Conservation (phyloP, 2,329 filamentous ascomycete genomes). For the Ophiostoma sp. region DNA sequence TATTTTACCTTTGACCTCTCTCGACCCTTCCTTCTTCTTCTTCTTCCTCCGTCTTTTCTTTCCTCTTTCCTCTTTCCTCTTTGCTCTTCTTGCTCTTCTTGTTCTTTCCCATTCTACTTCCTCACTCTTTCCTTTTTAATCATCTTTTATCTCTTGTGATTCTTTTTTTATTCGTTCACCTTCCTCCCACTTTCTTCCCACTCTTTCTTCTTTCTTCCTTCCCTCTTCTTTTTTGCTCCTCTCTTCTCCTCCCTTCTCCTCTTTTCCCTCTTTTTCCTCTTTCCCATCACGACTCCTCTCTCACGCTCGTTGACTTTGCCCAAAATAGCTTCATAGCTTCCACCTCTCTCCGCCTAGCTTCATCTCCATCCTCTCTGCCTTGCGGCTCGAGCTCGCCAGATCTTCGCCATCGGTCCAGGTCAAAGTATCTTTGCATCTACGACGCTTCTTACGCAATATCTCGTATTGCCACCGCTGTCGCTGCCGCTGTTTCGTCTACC, state of each 20-base stretch:
- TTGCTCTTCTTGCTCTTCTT: neutral
- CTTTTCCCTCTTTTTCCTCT: neutral
- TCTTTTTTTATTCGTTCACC: neutral
- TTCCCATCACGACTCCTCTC: slow-evolving; percentile 1
- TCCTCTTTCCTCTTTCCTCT: neutral
- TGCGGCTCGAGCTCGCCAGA: neutral
- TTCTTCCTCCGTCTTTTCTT: neutral
- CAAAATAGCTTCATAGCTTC: slow-evolving; percentile 3
- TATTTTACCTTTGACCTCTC: neutral
- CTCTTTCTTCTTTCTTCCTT: neutral
- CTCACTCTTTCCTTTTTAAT: slow-evolving; percentile 12
- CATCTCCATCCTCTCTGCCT: neutral
- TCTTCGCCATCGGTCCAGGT: neutral
- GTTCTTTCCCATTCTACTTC: neutral
- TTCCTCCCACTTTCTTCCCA: neutral
- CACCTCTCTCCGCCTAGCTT: neutral
- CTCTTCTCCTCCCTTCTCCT: neutral
- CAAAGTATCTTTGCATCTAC: slow-evolving; percentile 12
- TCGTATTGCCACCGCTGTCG: neutral
- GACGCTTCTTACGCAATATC: slow-evolving; percentile 2
- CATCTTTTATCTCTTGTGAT: neutral
- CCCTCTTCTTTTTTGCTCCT: neutral
- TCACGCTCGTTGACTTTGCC: neutral
- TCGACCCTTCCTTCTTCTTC: neutral
- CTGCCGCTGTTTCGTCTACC: neutral